Base-by-base conservation (phyloP, 1,139 yeast species). In the Candida sp. region DNA sequence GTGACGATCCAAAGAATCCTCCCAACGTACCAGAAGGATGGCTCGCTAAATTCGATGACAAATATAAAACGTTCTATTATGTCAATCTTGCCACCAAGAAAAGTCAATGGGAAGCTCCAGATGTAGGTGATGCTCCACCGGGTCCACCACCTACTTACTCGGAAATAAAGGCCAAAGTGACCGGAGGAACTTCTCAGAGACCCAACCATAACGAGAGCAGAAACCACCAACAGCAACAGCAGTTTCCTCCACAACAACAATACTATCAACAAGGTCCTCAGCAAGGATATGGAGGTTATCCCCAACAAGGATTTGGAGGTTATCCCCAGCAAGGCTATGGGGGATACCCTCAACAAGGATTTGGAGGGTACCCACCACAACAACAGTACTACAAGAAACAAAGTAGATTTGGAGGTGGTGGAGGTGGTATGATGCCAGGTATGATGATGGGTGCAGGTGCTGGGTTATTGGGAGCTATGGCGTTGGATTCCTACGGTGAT, bases 91-190 rank as follows among this genome's bases (percentile, higher is more conserved):
- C 72, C 15, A 78, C 88, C n/a, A 84, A 87, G 49, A 70, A 79
- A 52, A 87, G 97, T 0, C 97, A 89, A 63, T 91, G 98, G 98
- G 96, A 88, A 43, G 79, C 83, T 11, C 97, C 97, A 3, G 29
- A 25, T 6, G 90, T 87, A 0, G 79, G 88, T 0, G 61, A 54
- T 12, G 63, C 46, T 27, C 63, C 61, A 27, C 66, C 55, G 3
- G 63, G 64, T 21, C 68, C 72, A 33, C 71, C 73, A 7, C 68
- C 70, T 33, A 50, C 42, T 61, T 48, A 41, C 52, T 45, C 29
- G 29, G 29, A 25, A 9, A 25, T 25, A 6, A 25, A 25, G 32
- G 37, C 37, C 38, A 36, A 15, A 23, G 38, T 15, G 21, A n/a
- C n/a, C n/a, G n/a, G n/a, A n/a, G n/a, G n/a, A n/a, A n/a, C n/a